Evolutionary conservation across 2,329 filamentous ascomycete species (phyloP).

Genomic region (Scolecobasidium constrictum): DNA sequence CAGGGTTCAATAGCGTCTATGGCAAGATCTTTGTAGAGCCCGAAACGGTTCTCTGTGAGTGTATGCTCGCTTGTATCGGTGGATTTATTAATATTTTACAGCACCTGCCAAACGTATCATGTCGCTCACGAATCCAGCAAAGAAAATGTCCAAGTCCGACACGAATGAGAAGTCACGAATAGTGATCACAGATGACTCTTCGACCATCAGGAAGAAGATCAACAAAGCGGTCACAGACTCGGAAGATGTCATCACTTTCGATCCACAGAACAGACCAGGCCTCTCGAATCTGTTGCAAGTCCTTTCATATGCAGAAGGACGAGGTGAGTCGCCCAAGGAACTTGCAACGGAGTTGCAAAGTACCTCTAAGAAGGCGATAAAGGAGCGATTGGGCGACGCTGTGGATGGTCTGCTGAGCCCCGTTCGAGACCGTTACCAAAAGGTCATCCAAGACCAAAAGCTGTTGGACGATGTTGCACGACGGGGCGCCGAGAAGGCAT

Average conservation of each 20-base stretch:
- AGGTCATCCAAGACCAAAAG: constrained; percentile 36
- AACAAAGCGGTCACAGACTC: constrained; percentile 69
- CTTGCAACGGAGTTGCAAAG: constrained; percentile 35
- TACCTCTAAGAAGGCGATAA: constrained; percentile 47
- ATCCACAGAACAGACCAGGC: constrained; percentile 59
- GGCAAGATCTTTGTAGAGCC: constrained; percentile 54
- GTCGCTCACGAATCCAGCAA: constrained; percentile 65
- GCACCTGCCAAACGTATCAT: constrained; percentile 78
- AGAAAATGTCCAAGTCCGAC: constrained; percentile 95
- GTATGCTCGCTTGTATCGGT: constrained; percentile 4
- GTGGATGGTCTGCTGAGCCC: constrained; percentile 43
- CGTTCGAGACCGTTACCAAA: constrained; percentile 46
- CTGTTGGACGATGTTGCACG: constrained; percentile 48
- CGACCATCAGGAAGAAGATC: constrained; percentile 59
- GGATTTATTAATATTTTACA: constrained; percentile 21
- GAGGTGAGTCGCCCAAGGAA: constrained; percentile 26
- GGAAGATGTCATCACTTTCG: constrained; percentile 49
- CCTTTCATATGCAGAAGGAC: constrained; percentile 50
- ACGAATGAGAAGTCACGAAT: constrained; percentile 63
- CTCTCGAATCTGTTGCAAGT: constrained; percentile 82
- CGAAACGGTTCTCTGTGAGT: constrained; percentile 59
- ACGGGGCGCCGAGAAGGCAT: constrained; percentile 51
- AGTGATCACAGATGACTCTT: constrained; percentile 60
- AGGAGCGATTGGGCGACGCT: constrained; percentile 49
- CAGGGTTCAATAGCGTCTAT: constrained; percentile 74